Evolutionary conservation across 768 basidiomycete genomes (phyloP).

Genomic region (Pleurotus citrinopileatus): DNA sequence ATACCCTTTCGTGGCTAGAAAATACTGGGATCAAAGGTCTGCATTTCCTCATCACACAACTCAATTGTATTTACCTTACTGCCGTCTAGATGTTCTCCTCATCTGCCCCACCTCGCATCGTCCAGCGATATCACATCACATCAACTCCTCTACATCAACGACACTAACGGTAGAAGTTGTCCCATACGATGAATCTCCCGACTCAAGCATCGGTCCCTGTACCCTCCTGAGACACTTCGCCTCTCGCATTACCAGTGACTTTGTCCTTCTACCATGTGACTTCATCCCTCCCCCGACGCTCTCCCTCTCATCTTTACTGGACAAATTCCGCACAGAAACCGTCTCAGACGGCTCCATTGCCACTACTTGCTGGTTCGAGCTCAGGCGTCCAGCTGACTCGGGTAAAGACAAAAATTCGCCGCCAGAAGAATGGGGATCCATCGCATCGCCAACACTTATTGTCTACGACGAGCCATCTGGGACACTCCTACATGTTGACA

Average conservation of each 20-base stretch:
- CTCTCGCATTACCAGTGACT: constrained; percentile 74
- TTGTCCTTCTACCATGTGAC: constrained; percentile 89
- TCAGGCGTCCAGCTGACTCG: constrained; percentile 25
- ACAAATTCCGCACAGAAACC: constrained; percentile 78
- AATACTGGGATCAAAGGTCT: constrained; percentile 82
- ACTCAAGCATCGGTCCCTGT: constrained; percentile 67
- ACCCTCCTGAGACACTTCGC: constrained; percentile 76
- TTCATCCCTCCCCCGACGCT: constrained; percentile 77
- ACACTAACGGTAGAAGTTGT: constrained; percentile 75
- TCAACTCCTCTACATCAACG: constrained; percentile 73
- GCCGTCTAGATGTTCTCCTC: constrained; percentile 70
- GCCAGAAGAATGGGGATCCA: constrained; percentile 67
- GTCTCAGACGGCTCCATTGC: constrained; percentile 61
- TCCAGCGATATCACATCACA: constrained; percentile 74
- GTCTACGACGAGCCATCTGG: constrained; percentile 65
- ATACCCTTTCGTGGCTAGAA: constrained; percentile 83
- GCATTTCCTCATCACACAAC: constrained; percentile 4
- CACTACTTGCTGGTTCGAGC: constrained; percentile 64
- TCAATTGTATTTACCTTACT: constrained; percentile 8
- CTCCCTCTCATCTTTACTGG: constrained; percentile 65
- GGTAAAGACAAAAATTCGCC: constrained; percentile 47
- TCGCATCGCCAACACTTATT: constrained; percentile 44
- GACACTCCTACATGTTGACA: constrained; percentile 73
- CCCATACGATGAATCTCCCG: constrained; percentile 72
- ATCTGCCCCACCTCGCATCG: constrained; percentile 82